Evolutionary conservation across 768 basidiomycete genomes (phyloP), one percentile per base, ranked within the genome.

Genomic region (Termitomyces sp.): DNA sequence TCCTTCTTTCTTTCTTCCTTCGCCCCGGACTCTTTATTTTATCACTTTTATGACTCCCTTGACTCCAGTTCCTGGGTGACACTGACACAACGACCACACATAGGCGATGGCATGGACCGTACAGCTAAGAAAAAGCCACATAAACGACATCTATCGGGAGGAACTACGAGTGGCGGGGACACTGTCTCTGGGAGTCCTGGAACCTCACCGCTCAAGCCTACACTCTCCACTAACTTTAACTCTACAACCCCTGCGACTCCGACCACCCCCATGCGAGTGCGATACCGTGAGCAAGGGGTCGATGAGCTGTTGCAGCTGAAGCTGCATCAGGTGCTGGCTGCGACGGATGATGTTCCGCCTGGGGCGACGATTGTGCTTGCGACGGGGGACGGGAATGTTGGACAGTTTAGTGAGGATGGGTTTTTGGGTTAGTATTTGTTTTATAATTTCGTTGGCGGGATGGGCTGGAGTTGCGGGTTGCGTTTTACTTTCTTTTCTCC

Each of bases 301-400:
- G 95, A 98, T 68, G 95, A 98, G 73, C 79, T 97, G 25, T 73
- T 98, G 49, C 95, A 97, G 71, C 78, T 98, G 57, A 97, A 98
- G 69, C 77, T 98, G 31, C 87, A 95, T 62, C 93, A 95, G 68
- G 87, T 88, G 11, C 76, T 98, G 51, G 85, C 88, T 10, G 84
- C 82, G 43, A 79, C 82, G 7, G 89, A 92, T 59, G 74, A 76
- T 16, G 77, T 80, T 1, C 85, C 83, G 2, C 85, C 85, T 11
- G 82, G 84, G 2, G 82, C 86, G 12, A 93, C 91, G 19, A 90
- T 97, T 63, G 88, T 97, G 44, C 82, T 98, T 42, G 95, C 92
- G 0, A 97, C 95, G 0, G 95, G 95, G 5, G 95, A 98, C 69
- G 94, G 93, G 23, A 92, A 92, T 65, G 87, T 89, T 10, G 90